Percentiles rank a stretch among this genome's conserved stretches.
These are phyloP conservation scores for Edaphochlamys debaryana DNA, from an alignment of 139 green algal species.

Conservation along the genomic window DNA sequence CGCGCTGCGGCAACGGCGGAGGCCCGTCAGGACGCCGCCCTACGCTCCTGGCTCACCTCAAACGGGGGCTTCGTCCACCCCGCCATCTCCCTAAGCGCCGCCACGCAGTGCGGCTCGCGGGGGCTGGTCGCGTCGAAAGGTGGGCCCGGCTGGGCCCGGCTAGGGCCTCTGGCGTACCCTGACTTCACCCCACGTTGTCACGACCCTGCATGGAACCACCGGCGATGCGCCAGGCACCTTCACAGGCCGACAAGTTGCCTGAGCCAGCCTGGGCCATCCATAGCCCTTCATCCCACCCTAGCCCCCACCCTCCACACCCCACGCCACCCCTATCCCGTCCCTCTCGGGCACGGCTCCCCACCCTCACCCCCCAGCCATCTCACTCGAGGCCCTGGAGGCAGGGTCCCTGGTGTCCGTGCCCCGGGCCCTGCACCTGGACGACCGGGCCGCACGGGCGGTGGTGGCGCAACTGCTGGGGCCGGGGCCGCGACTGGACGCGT, in stretches of 20 bases:
- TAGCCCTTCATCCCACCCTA: too few relatives aligned
- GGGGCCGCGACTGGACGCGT: neutral
- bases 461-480: neutral
- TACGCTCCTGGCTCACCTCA: neutral
- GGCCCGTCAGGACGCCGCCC: neutral
- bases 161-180: too few relatives aligned
- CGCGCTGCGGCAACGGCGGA: too few relatives aligned
- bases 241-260: too few relatives aligned
- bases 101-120: constrained; percentile 11
- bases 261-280: too few relatives aligned
- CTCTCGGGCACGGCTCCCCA: too few relatives aligned
- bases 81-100: constrained; percentile 3
- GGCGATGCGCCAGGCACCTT: too few relatives aligned
- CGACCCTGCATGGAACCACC: too few relatives aligned
- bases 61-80: constrained; percentile 16
- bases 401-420: constrained; percentile 12
- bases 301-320: too few relatives aligned
- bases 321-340: too few relatives aligned
- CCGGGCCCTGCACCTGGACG: neutral
- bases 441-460: neutral
- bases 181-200: too few relatives aligned
- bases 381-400: neutral
- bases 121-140: constrained; percentile 8
- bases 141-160: too few relatives aligned
- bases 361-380: constrained; percentile 4